Base-by-base conservation (phyloP, 2,329 filamentous ascomycete genomes). In the Rhexocercosporidium sp. region DNA sequence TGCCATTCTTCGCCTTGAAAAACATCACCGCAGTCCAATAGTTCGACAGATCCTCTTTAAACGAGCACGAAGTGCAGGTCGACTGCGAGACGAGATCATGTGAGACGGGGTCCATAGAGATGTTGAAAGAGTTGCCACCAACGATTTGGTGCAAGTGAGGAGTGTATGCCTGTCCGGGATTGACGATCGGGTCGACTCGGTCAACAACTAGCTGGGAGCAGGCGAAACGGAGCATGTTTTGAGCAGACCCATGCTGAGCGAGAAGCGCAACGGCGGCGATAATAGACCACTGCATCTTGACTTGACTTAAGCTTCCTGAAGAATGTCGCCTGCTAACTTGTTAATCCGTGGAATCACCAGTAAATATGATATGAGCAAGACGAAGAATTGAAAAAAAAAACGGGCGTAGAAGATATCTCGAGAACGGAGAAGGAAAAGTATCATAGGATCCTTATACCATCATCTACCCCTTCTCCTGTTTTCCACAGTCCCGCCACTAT, bases 1-100 rank as follows among this genome's bases (percentile, higher is more conserved):
- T 1, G 87, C 70, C 68, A 39, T 69, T 71, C 65, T 65, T 69
- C 57, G 66, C 64, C 85, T 71, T 68, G 62, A 71, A 71, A 74
- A 84, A 87, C 7, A 91, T 80, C 70, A 82, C 82, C 0, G 89
- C 88, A 18, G 86, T 86, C 89, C 89, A 91, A 79, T 92, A 91
- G 76, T 88, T 90, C 67, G 85, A 89, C 62, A 85, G 77, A 75
- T 91, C 88, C 66, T 85, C 80, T 37, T 82, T 82, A 66, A 88
- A 86, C 34, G 82, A 82, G 77, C 89, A 91, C 6, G 88, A 88
- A 3, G 88, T 88, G 77, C 89, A 91, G 69, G 66, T 68, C 1
- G 72, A 69, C 53, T 68, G 44, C 2, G 51, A n/a, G n/a, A 65
- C 34, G 8, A 65, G 44, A 37, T 71, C 65, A 51, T 71, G 67